Evolutionary conservation across 192 early-diverging fungal genomes (phyloP), one percentile per base, ranked within the genome.

Genomic region (Gamsiella multidivaricata): DNA sequence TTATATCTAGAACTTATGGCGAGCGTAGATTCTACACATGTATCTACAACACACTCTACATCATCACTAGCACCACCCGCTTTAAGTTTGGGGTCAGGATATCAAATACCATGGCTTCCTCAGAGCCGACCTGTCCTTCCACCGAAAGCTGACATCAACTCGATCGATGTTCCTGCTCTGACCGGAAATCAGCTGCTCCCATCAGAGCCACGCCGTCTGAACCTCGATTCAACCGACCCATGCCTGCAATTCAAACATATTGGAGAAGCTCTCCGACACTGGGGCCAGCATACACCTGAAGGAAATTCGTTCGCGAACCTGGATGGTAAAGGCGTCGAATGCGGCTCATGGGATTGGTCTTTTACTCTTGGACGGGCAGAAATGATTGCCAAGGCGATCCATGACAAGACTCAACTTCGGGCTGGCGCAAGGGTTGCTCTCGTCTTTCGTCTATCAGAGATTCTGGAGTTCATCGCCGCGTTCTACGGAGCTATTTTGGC

Each of bases 401-500:
- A 84, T 23, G 86, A 92, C 28, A 88, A 85, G 52, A 79, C 83
- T 42, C 82, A 81, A 15, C 47, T 92, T 11, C 54, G 58, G 14
- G 50, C 80, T n/a, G 93, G 92, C 1, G 89, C 88, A 45, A 81
- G 86, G 3, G 86, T 94, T 1, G 91, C 91, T 0, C 82, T 95
- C 47, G 81, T 95, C n/a, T 95, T 90, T 71, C 84, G 89, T 29
- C 91, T 90, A 54, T 84, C 83, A 45, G 93, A 95, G 55, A 80
- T 90, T 22, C 60, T 91, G 17, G 93, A 95, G 39, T 93, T 89
- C 62, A 69, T 92, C n/a, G 88, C 87, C n/a, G 90, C 90, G 15
- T 65, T 95, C 46, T 90, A 88, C 56, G 93, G 90, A 25, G 90
- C 92, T 61, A 88, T 94, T 43, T 84, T 88, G 39, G 88, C 87